Conservation (phyloP, 495 filamentous ascomycete genomes). For the Penicillium cinerascens region DNA sequence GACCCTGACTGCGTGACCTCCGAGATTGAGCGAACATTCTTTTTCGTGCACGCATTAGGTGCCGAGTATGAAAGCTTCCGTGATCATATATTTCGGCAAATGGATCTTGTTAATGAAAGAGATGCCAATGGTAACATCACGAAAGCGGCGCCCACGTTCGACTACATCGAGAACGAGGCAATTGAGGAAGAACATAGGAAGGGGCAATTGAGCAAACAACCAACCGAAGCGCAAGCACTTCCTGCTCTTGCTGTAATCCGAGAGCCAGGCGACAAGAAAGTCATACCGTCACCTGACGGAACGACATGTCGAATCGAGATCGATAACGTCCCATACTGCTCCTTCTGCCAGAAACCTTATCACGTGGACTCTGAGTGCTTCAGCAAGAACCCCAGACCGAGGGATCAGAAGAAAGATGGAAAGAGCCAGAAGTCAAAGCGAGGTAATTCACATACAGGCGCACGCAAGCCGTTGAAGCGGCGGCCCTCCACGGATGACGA, state of each 20-base stretch:
- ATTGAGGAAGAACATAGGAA: constrained; percentile 18
- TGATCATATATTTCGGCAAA: constrained; percentile 14
- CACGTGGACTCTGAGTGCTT: constrained; percentile 8
- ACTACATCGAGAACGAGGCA: constrained; percentile 18
- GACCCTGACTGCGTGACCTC: constrained; percentile 12
- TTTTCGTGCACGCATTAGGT: constrained; percentile 9
- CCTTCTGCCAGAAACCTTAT: constrained; percentile 13
- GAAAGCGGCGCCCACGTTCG: constrained; percentile 11
- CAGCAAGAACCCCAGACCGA: constrained; percentile 12
- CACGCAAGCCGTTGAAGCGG: constrained; percentile 9
- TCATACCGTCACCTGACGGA: constrained; percentile 8
- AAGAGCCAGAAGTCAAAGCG: constrained; percentile 4
- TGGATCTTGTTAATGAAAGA: constrained; percentile 13
- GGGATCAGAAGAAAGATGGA: constrained; percentile 6
- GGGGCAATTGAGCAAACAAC: constrained; percentile 11
- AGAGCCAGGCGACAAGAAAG: constrained; percentile 4
- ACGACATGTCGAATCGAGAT: constrained; percentile 13
- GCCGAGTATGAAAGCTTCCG: constrained; percentile 13
- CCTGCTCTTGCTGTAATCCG: constrained; percentile 8
- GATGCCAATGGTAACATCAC: constrained; percentile 9
- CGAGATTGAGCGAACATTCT: constrained; percentile 16
- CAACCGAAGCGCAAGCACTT: constrained; percentile 9
- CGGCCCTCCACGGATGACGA: constrained; percentile 8
- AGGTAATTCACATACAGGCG: constrained; percentile 5
- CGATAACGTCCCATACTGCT: constrained; percentile 10